Evolutionary conservation across 257 asterid genomes (phyloP).

Genomic region (Solanum commersonii): DNA sequence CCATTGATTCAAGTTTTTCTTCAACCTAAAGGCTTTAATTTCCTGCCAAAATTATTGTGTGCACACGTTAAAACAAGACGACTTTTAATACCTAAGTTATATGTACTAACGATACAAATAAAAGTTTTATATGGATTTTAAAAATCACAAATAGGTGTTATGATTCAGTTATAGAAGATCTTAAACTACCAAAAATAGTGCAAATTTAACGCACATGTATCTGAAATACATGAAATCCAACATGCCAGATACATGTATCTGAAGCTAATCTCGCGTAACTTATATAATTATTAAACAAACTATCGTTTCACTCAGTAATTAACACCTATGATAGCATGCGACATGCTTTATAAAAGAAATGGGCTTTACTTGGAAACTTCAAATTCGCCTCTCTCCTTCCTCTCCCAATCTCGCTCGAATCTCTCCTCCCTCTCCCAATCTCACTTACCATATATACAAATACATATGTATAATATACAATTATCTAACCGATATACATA

Average conservation of each 20-base stretch:
- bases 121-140: too few species aligned
- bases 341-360: background rate
- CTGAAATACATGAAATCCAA: background rate
- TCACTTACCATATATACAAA: too few species aligned
- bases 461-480: too few species aligned
- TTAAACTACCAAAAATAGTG: too few species aligned
- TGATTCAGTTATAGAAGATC: background rate
- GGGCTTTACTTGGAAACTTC: background rate
- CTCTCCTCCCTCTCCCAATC: too few species aligned
- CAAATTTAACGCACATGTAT: too few species aligned
- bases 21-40: background rate
- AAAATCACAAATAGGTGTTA: background rate
- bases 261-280: background rate
- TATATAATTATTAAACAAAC: too few species aligned
- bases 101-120: background rate
- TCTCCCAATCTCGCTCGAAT: too few species aligned
- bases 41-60: background rate
- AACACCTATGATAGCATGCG: background rate
- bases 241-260: too few species aligned
- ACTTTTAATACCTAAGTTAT: background rate
- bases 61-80: background rate
- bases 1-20: slow-evolving; percentile 20
- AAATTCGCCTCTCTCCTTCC: too few species aligned
- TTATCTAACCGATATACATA: too few species aligned
- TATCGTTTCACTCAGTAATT: too few species aligned